Percentiles rank a stretch among this genome's conserved stretches.
Evolutionary conservation across 305 asterid species (phyloP).

Genomic region (Andrographis paniculata): DNA sequence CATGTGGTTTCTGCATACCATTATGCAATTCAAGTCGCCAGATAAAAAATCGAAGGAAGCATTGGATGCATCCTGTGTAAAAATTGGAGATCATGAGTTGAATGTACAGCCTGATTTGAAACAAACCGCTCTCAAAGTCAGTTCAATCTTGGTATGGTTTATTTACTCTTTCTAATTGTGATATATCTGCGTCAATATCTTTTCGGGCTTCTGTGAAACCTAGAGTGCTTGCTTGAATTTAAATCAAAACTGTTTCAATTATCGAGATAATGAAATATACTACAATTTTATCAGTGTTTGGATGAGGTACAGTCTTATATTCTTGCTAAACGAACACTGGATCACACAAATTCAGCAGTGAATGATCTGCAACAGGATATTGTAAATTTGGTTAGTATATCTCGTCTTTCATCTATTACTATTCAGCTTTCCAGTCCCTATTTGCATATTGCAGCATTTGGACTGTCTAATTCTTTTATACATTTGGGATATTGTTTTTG

Average conservation of each 20-base stretch:
- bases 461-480: constrained; percentile 1
- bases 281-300: constrained; percentile 43
- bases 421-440: neutral
- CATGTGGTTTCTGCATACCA: constrained; percentile 60
- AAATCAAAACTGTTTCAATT: constrained; percentile 7
- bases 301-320: constrained; percentile 95
- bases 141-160: constrained; percentile 56
- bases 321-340: constrained; percentile 57
- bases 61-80: constrained; percentile 41
- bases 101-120: constrained; percentile 45
- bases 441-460: neutral
- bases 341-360: constrained; percentile 26
- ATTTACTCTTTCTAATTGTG: neutral
- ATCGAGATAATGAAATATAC: constrained; percentile 13
- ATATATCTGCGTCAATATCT: constrained; percentile 4
- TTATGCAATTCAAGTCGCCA: constrained; percentile 50
- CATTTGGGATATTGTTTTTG: too few relatives aligned
- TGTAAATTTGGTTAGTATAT: constrained; percentile 60
- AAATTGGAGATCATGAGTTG: constrained; percentile 56
- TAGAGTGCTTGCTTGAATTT: constrained; percentile 9
- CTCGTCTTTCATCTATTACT: constrained; percentile 13
- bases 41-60: constrained; percentile 76
- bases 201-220: neutral
- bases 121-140: constrained; percentile 55
- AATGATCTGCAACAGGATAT: constrained; percentile 29